phyloP scores from a whole-genome alignment of 257 asterid genomes.

The Orobanche coerulescens region DNA sequence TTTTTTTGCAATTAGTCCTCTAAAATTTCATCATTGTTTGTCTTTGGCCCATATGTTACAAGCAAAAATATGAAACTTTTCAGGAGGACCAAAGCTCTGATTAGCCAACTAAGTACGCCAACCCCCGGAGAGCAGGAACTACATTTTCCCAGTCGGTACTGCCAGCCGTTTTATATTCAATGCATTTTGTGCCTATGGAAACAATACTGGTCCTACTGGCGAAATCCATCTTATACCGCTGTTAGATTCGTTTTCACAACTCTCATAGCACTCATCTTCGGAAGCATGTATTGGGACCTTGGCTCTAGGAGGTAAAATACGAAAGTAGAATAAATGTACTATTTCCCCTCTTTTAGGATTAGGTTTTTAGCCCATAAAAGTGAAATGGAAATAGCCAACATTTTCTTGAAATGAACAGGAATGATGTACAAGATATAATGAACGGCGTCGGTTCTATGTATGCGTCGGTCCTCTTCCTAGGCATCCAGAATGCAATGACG shows the following conservation, averaged over 20 bases:
- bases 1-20: too few species aligned
- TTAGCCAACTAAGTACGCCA: slow-evolving; percentile 39
- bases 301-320: slow-evolving; percentile 43
- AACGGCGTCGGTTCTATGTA: slow-evolving; percentile 36
- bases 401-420: slow-evolving; percentile 24
- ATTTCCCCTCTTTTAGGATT: background rate
- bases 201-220: slow-evolving; percentile 54
- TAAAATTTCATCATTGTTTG: too few species aligned
- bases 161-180: slow-evolving; percentile 40
- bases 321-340: background rate
- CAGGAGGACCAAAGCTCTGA: slow-evolving; percentile 43
- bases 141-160: slow-evolving; percentile 28
- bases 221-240: slow-evolving; percentile 46
- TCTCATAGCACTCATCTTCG: slow-evolving; percentile 32
- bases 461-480: slow-evolving; percentile 33
- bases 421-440: slow-evolving; percentile 20
- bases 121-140: slow-evolving; percentile 33
- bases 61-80: background rate
- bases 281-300: slow-evolving; percentile 52
- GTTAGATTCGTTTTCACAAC: slow-evolving; percentile 38
- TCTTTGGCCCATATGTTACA: background rate
- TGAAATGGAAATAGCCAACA: background rate
- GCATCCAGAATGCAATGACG: slow-evolving; percentile 25
- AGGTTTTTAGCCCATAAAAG: background rate
- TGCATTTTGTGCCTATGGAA: slow-evolving; percentile 54